Percentiles rank a stretch among this genome's conserved stretches.
phyloP scores from a whole-genome alignment of 805 yeast genomes.

The Priceomyces castillae region DNA sequence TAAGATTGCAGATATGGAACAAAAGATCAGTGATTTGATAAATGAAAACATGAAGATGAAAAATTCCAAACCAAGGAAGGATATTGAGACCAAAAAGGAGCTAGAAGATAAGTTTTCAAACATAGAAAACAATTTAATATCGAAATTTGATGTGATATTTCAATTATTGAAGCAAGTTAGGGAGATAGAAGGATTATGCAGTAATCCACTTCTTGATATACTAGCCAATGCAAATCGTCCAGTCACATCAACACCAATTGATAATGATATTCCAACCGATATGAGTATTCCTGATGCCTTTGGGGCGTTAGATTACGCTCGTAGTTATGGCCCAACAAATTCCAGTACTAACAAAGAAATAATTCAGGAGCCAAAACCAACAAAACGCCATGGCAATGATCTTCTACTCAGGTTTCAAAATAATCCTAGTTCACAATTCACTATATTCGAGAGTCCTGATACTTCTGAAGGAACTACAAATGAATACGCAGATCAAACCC shows the following conservation, averaged over 20 bases:
- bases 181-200: conserved; percentile 36
- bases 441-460: background rate
- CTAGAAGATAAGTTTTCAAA: conserved; percentile 35
- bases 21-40: conserved; percentile 45
- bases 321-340: background rate
- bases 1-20: conserved; percentile 53
- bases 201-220: conserved; percentile 16
- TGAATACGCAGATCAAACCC: background rate
- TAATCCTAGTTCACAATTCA: background rate
- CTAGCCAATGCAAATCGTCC: conserved; percentile 9
- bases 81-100: conserved; percentile 25
- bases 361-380: background rate
- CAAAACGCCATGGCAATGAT: background rate
- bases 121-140: conserved; percentile 41
- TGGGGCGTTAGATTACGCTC: background rate
- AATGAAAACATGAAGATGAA: conserved; percentile 48
- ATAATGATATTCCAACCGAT: background rate
- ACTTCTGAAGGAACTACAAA: background rate
- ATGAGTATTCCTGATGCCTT: background rate
- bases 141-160: conserved; percentile 45
- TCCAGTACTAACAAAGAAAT: background rate
- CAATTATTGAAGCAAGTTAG: conserved; percentile 42
- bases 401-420: background rate
- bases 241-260: conserved; percentile 20
- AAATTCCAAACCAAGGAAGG: conserved; percentile 28